Base-by-base conservation (phyloP, 2,329 filamentous ascomycete species). In the Claviceps spartinae region DNA sequence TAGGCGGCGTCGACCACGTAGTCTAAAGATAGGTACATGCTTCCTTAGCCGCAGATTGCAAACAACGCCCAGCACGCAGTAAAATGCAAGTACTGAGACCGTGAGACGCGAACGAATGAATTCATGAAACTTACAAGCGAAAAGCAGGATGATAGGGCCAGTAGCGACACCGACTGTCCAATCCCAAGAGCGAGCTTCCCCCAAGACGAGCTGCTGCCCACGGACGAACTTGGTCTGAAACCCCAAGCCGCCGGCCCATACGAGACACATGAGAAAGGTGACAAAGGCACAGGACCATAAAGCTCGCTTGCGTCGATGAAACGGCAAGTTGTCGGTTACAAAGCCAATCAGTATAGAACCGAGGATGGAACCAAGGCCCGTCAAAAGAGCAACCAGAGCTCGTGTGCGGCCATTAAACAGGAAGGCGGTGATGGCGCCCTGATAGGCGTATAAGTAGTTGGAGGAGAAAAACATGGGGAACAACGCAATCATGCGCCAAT, bases 381-480 rank as follows among this genome's bases (percentile, higher is more conserved):
- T 86, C 9, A 87, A 71, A 1, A 83, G 70, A 57, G 77, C 80
- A 66, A 88, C 88, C 54, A 90, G 74, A n/a, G 85, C 76, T 36
- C 83, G 78, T 8, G 86, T 88, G 56, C 86, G 81, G 42, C 81
- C 81, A 64, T 84, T 83, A 72, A 89, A 90, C 57, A 81, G 77
- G 47, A 79, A 77, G 14, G 73, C 72, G 58, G 89, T 89, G 66
- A 89, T 76, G 48, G 75, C 76, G 62, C 88, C 88, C 60, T 90
- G 86, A 65, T 90, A 91, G 52, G 81, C 81, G 67, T 87, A 87
- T 68, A 91, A 91, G 83, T 85, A 88, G 66, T 91, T 90, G 63
- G 82, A 86, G 22, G 83, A 79, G 64, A 86, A 78, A 71, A 90
- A 90, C 82, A 90, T 86, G 60, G 86, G 86, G 69, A 88, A 89